These are phyloP conservation scores for Paratinospora sagittata DNA, from an alignment of 164 flowering plant species.

Conservation along the genomic window DNA sequence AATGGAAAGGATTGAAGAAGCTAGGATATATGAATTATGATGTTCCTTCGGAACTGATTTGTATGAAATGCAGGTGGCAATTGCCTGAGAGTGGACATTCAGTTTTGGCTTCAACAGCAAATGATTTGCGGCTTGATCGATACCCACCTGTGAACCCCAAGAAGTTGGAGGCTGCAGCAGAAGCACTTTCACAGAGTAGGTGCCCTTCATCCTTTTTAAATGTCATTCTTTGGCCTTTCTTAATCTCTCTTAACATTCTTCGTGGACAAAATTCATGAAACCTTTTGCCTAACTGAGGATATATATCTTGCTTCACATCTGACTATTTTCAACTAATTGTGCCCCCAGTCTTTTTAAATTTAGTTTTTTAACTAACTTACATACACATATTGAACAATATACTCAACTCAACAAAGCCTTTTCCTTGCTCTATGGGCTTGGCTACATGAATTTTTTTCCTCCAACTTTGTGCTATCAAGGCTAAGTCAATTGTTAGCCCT, in stretches of 20 bases:
- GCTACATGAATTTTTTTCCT: too few species aligned
- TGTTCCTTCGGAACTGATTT: not conserved
- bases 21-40: too few species aligned
- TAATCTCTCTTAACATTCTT: not conserved
- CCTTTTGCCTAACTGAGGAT: too few species aligned
- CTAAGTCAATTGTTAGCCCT: too few species aligned
- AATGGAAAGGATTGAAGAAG: not conserved
- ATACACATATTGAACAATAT: too few species aligned
- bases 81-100: constrained; percentile 44
- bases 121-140: constrained; percentile 57
- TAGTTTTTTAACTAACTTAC: too few species aligned
- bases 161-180: constrained; percentile 76
- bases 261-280: not conserved
- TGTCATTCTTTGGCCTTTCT: not conserved
- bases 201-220: constrained; percentile 3
- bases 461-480: too few species aligned
- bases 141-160: constrained; percentile 44
- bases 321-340: not conserved
- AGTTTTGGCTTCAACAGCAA: constrained; percentile 70
- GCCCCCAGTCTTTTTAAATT: not conserved
- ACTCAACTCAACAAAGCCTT: too few species aligned
- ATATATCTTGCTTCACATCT: not conserved
- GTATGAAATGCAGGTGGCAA: constrained; percentile 56
- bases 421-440: too few species aligned
- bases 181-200: constrained; percentile 59